Conservation (phyloP, 805 yeast genomes). For the Suhomyces prunicola region DNA sequence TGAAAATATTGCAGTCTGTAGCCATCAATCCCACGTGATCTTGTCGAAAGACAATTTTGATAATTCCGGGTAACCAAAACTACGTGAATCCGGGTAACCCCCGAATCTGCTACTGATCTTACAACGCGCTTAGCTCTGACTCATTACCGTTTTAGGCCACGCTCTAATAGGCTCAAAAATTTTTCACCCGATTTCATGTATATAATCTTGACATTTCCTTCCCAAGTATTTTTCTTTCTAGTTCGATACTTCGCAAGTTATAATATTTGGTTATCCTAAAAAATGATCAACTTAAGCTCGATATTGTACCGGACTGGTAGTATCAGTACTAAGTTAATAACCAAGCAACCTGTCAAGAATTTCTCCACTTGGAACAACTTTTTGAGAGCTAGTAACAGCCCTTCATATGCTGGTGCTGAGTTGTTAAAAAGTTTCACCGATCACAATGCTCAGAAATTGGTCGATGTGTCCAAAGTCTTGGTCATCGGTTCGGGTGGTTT, state of each 20-base stretch:
- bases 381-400: conserved; percentile 9
- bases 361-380: conserved; percentile 8
- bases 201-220: conserved; percentile 1
- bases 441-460: conserved; percentile 62
- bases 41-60: neutral
- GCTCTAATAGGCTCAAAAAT: conserved; percentile 8
- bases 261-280: neutral
- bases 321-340: conserved; percentile 1
- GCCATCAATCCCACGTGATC: neutral
- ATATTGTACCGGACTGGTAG: conserved; percentile 4
- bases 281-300: conserved; percentile 8
- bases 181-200: conserved; percentile 9
- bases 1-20: neutral
- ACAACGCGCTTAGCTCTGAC: conserved; percentile 33
- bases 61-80: neutral
- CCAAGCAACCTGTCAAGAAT: conserved; percentile 1
- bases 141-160: conserved; percentile 30
- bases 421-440: conserved; percentile 54
- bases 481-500: conserved; percentile 97
- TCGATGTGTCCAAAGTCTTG: conserved; percentile 81
- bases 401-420: conserved; percentile 60
- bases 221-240: conserved; percentile 1
- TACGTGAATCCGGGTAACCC: conserved; percentile 10
- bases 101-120: conserved; percentile 18
- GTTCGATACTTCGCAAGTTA: neutral